Base-by-base conservation (phyloP, 2,329 filamentous ascomycete species). In the Leptographium lundbergii region DNA sequence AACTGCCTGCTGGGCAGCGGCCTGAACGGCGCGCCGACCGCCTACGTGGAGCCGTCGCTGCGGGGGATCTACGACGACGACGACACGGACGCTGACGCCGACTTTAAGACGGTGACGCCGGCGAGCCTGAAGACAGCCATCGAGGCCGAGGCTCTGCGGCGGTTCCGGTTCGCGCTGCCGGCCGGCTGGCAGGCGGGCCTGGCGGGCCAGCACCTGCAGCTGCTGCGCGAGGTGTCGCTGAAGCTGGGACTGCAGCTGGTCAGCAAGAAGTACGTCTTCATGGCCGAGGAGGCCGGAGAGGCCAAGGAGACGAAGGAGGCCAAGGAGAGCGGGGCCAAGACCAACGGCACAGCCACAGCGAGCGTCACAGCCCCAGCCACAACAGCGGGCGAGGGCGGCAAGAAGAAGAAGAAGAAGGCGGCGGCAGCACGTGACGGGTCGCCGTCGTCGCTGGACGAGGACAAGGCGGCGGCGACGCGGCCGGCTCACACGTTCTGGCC, bases 181-280 rank as follows among this genome's bases (percentile, higher is more conserved):
- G 73, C 81, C 9, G 77, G 81, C 54, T 95, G 91, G 87, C 74
- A 82, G 65, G 75, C 79, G 62, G 71, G 80, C 27, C 75, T 90
- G 66, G 88, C 87, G 68, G 29, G 53, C 56, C 84, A 34, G 32
- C 32, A 87, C 64, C 69, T 94, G 54, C 94, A 97, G 71, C 77
- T 97, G 63, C 82, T 99, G 56, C 89, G 94, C 68, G 94, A 97
- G 69, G 80, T 96, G 54, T 87, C 85, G 47, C 75, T 96, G 70
- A 96, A 94, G 75, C 81, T 96, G 60, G 95, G 94, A 67, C 76
- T 97, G 45, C 94, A 99, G 74, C 72, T 99, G 57, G 85, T 87
- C 67, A 85, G 86, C 63, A 92, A 88, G 72, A 79, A 87, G 48
- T 95, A 89, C 69, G 74, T 75, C 34, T 95, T 94, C 72, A 79